Base-by-base conservation (phyloP, 495 filamentous ascomycete species). In the Usnea hakonensis region DNA sequence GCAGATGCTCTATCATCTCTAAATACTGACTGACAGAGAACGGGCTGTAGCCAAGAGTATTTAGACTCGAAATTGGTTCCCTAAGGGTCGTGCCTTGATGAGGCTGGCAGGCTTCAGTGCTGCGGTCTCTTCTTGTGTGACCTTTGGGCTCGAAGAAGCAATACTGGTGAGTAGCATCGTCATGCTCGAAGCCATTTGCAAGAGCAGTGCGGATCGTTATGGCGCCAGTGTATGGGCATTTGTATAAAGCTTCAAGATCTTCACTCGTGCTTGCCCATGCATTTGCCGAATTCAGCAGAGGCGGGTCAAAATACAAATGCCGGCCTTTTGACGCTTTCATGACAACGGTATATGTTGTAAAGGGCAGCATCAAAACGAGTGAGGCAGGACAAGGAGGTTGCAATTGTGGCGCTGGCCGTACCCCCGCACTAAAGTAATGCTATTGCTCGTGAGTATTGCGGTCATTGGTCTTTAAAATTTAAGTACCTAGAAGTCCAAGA, bases 131-230 rank as follows among this genome's bases (percentile, higher is more conserved):
- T 10, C 36, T 19, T 11, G 41, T 44, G 38, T 72, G 68, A 30
- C 69, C 60, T n/a, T 46, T 40, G 13, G 67, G 68, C 38, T 73
- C 63, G 62, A 74, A 75, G 67, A 77, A 79, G 40, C 71, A 68
- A 43, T 72, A 75, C 68, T 79, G 76, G 57, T 79, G 75, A 38
- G 73, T 64, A 0, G 46, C 40, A 16, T 74, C 63, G 62, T 87
- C 75, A 66, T 90, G 83, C 2, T 70, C 63, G 70, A 89, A 90
- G 35, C 82, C 85, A 13, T 72, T 46, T 26, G 83, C 70, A 7
- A 87, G 77, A 5, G 82, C 77, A 17, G 87, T 90, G 16, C 87
- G 77, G 6, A 82, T 88, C 8, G 88, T 90, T 28, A 90, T 81
- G 3, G 86, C 87, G 40, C 87, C 87, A 0, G 84, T 89, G 63